Evolutionary conservation across 2,329 filamentous ascomycete genomes (phyloP), one percentile per base, ranked within the genome.

Genomic region (Cordyceps militaris): DNA sequence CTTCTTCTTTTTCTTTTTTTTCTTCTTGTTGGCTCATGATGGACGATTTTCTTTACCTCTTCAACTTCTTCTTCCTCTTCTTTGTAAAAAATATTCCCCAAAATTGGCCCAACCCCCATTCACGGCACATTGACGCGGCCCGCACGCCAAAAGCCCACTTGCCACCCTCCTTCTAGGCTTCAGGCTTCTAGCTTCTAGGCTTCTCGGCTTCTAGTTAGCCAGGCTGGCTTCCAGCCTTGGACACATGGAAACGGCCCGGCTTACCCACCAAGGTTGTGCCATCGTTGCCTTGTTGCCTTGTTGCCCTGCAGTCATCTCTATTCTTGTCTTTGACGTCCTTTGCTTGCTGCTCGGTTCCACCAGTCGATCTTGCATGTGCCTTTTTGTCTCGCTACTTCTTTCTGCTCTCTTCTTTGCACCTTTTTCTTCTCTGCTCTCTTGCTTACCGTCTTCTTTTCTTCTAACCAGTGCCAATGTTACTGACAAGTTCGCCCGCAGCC

Each of bases 231-330:
- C n/a, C n/a, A n/a, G n/a, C 34, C 34, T 36, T 13, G 10, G 3
- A 36, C 24, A 30, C 44, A 24, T 36, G 47, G 47, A 36, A 50
- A 32, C 47, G 19, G 47, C 47, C 30, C 47, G 32, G 32, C 47
- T 48, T 23, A 34, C 19, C 19, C 30, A 50, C 26, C 49, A 52
- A 52, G 49, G 36, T 52, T 28, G 49, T 52, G 49, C 49, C 16
- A 14, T 21, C n/a, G 16, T 14, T 34, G 28, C 28, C 9, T 23
- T 21, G 11, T 49, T 34, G 28, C n/a, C 28, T 32, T 50, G 34
- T 36, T 36, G 6, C 26, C n/a, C 6, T 16, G 13, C 13, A n/a
- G 13, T 36, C n/a, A 1, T 36, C 5, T n/a, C 13, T 36, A 36
- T n/a, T n/a, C n/a, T n/a, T n/a, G n/a, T n/a, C n/a, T n/a, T n/a